Evolutionary conservation across 2,329 filamentous ascomycete species (phyloP).

Genomic region (Corniculantispora saksenae): DNA sequence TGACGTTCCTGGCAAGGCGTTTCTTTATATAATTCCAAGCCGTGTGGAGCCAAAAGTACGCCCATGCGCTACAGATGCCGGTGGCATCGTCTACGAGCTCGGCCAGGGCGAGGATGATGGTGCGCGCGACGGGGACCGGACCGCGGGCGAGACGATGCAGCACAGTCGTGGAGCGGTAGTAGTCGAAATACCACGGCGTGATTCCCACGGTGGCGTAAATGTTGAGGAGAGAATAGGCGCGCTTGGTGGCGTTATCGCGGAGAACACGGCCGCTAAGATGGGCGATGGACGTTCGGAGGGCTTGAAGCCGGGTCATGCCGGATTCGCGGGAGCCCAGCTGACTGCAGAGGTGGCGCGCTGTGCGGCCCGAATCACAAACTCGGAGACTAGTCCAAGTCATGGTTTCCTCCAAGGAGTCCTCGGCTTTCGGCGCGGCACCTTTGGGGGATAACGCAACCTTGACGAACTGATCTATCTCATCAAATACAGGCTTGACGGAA

Average conservation of each 20-base stretch:
- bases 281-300: neutral
- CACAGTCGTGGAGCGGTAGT: slow-evolving; percentile 22
- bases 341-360: slow-evolving; percentile 13
- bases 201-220: slow-evolving; percentile 27
- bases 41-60: neutral
- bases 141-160: slow-evolving; percentile 23
- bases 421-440: neutral
- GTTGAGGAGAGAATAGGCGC: slow-evolving; percentile 23
- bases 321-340: slow-evolving; percentile 8
- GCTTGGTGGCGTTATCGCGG: slow-evolving; percentile 9
- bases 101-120: slow-evolving; percentile 15
- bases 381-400: slow-evolving; percentile 19
- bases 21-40: neutral
- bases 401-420: neutral
- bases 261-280: slow-evolving; percentile 23
- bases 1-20: neutral
- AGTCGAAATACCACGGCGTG: slow-evolving; percentile 29
- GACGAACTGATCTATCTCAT: slow-evolving; percentile 29
- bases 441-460: neutral
- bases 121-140: slow-evolving; percentile 20
- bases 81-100: slow-evolving; percentile 23
- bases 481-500: slow-evolving; percentile 27
- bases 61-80: slow-evolving; percentile 21
- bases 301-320: neutral
- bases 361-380: slow-evolving; percentile 26